Percentiles rank a stretch among this genome's conserved stretches.
These are phyloP conservation scores for Metschnikowia kunwiensis DNA, from an alignment of 805 yeast genomes.

Conservation along the genomic window DNA sequence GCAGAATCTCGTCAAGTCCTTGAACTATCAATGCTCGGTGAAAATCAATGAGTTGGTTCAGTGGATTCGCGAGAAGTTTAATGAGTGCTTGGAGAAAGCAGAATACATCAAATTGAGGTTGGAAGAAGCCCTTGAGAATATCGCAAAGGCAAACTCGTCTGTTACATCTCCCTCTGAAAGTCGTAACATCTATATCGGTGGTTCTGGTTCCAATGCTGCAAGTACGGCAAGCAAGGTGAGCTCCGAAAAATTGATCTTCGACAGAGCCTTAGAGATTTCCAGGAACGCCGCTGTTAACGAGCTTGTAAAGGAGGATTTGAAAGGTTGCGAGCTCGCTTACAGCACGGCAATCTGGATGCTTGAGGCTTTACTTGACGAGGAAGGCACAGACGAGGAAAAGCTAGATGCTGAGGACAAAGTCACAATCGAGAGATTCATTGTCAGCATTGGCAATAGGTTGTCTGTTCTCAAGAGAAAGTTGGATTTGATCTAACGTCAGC, in stretches of 20 bases:
- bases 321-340: constrained; percentile 82
- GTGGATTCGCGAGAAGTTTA: constrained; percentile 87
- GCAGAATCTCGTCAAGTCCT: constrained; percentile 12
- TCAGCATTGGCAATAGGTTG: constrained; percentile 77
- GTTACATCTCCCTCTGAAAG: constrained; percentile 8
- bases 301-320: constrained; percentile 65
- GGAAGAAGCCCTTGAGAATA: constrained; percentile 45
- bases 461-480: constrained; percentile 63
- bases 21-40: constrained; percentile 24
- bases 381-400: constrained; percentile 30
- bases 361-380: constrained; percentile 69
- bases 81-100: constrained; percentile 85
- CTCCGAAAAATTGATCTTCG: constrained; percentile 86
- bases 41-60: constrained; percentile 72
- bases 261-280: constrained; percentile 90
- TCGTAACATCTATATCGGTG: constrained; percentile 12
- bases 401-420: constrained; percentile 71
- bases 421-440: constrained; percentile 77
- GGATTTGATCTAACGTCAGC: constrained; percentile 20
- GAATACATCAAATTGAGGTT: constrained; percentile 65
- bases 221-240: constrained; percentile 33
- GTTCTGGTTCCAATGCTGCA: constrained; percentile 8
- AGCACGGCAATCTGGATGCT: constrained; percentile 95
- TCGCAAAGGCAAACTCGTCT: constrained; percentile 16
- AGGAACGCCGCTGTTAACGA: constrained; percentile 89